phyloP scores from a whole-genome alignment of 148 eudicot species.

The Drosera capensis region DNA sequence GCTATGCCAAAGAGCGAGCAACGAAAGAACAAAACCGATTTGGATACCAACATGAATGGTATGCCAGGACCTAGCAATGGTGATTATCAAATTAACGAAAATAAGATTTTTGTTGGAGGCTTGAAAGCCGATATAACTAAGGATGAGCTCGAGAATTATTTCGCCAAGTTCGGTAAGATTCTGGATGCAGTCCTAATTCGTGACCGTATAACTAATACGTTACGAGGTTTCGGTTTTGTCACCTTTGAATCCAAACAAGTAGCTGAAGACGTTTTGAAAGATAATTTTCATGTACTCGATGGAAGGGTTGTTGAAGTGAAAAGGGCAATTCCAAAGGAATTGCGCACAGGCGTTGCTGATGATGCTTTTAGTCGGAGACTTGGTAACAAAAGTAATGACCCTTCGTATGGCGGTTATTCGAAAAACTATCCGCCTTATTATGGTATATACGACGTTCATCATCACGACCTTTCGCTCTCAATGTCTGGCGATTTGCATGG shows the following conservation, averaged over 20 bases:
- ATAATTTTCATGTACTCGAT: slow-evolving; percentile 44
- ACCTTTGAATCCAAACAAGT: slow-evolving; percentile 74
- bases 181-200: slow-evolving; percentile 85
- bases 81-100: slow-evolving; percentile 27
- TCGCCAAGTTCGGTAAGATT: slow-evolving; percentile 65
- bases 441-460: slow-evolving; percentile 13
- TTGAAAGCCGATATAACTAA: slow-evolving; percentile 61
- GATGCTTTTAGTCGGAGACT: slow-evolving; percentile 15
- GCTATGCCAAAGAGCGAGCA: slow-evolving; percentile 55
- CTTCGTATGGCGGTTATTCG: slow-evolving; percentile 15
- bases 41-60: slow-evolving; percentile 25
- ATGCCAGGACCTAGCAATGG: slow-evolving; percentile 7
- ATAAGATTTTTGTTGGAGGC: slow-evolving; percentile 92
- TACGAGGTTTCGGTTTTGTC: slow-evolving; percentile 87
- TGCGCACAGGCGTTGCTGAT: slow-evolving; percentile 10
- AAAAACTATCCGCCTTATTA: neutral
- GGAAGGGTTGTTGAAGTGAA: slow-evolving; percentile 88
- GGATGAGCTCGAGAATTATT: slow-evolving; percentile 56
- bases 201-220: slow-evolving; percentile 54
- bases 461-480: too few species aligned
- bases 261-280: slow-evolving; percentile 46
- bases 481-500: too few species aligned
- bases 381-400: slow-evolving; percentile 16
- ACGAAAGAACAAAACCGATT: slow-evolving; percentile 13
- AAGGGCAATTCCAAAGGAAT: slow-evolving; percentile 56